These are phyloP conservation scores for Cryptococcus hybrid DNA, from an alignment of 1,284 basidiomycete species.

Conservation along the genomic window DNA sequence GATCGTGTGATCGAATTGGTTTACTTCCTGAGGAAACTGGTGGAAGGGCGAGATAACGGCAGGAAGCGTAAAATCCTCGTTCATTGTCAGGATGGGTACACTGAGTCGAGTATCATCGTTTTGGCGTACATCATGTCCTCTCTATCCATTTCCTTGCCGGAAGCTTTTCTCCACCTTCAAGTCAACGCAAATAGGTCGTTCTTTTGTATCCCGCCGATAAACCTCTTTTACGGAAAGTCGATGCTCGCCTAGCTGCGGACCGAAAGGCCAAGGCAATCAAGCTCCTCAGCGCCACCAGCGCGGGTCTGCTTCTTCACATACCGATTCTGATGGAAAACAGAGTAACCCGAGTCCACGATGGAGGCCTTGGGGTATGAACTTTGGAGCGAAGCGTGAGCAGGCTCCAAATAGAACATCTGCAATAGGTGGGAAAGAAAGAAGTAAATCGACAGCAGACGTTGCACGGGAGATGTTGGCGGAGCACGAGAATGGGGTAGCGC, in stretches of 20 bases:
- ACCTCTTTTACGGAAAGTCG: conserved; percentile 70
- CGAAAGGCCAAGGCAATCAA: conserved; percentile 36
- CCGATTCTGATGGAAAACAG: background rate
- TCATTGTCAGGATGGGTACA: conserved; percentile 56
- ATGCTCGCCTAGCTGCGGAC: conserved; percentile 56
- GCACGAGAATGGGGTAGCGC: conserved; percentile 28
- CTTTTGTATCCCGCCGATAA: conserved; percentile 89
- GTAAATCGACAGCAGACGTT: conserved; percentile 22
- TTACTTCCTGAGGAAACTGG: conserved; percentile 40
- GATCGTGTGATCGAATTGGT: conserved; percentile 45
- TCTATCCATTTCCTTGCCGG: conserved; percentile 65
- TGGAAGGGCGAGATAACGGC: conserved; percentile 39
- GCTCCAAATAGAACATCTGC: background rate
- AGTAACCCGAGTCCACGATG: conserved; percentile 17
- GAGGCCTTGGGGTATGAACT: conserved; percentile 33
- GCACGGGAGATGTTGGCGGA: conserved; percentile 28
- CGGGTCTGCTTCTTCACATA: background rate
- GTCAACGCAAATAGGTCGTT: conserved; percentile 63
- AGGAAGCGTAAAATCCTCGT: conserved; percentile 43
- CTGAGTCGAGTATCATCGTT: conserved; percentile 86
- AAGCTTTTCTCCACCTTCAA: conserved; percentile 75
- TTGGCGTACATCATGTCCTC: conserved; percentile 85
- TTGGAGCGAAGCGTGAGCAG: conserved; percentile 5
- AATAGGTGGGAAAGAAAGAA: background rate
- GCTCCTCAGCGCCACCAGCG: conserved; percentile 12